Evolutionary conservation across 768 basidiomycete species (phyloP).

Genomic region (Trametes villosa): DNA sequence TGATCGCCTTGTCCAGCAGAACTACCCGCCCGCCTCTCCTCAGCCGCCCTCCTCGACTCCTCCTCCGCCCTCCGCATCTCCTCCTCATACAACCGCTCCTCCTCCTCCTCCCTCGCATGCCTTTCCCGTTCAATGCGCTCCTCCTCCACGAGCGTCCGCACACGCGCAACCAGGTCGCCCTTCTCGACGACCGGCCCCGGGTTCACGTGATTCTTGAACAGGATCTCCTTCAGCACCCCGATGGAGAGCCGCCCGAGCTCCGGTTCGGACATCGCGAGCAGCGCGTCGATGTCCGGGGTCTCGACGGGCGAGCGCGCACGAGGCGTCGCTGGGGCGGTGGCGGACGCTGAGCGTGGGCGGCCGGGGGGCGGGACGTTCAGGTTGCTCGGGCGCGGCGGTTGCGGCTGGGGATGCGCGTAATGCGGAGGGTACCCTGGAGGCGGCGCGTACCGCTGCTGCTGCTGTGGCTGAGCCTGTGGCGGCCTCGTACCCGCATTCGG

Average conservation of each 20-base stretch:
- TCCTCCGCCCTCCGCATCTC: constrained; percentile 26
- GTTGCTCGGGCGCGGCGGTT: constrained; percentile 24
- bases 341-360: constrained; percentile 46
- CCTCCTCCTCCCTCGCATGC: constrained; percentile 32
- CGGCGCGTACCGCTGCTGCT: constrained; percentile 13
- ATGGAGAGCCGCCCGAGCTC: constrained; percentile 68
- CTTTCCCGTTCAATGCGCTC: constrained; percentile 35
- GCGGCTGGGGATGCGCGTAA: constrained; percentile 17
- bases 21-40: neutral
- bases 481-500: neutral
- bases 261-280: constrained; percentile 64
- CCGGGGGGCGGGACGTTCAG: constrained; percentile 28
- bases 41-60: neutral
- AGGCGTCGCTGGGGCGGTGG: constrained; percentile 21
- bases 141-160: constrained; percentile 61
- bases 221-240: constrained; percentile 71
- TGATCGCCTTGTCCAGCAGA: neutral
- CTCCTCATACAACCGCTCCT: constrained; percentile 27
- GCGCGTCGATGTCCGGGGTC: constrained; percentile 65
- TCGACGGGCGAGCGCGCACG: constrained; percentile 22
- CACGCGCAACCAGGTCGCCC: constrained; percentile 77
- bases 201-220: constrained; percentile 80
- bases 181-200: constrained; percentile 81
- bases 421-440: constrained; percentile 18
- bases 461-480: neutral